These are phyloP conservation scores for Kregervanrija pseudodelftensis DNA, from an alignment of 805 yeast genomes.

Conservation along the genomic window DNA sequence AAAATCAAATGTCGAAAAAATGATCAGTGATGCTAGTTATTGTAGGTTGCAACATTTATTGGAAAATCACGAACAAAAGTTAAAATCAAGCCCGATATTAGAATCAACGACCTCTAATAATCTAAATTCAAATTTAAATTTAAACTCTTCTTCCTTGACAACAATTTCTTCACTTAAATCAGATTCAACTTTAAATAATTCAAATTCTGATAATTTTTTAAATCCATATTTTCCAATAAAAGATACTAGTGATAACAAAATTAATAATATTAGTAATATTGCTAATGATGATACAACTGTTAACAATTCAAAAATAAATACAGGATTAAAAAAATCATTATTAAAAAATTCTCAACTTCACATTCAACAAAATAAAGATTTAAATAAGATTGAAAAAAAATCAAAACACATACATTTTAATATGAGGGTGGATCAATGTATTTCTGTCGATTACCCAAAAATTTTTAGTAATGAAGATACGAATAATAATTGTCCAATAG, in stretches of 20 bases:
- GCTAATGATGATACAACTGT: conserved; percentile 4
- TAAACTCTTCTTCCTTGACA: neutral
- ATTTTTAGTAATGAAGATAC: conserved; percentile 1
- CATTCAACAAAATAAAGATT: conserved; percentile 5
- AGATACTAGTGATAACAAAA: too few relatives aligned
- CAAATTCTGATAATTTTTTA: conserved; percentile 7
- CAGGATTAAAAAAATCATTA: conserved; percentile 7
- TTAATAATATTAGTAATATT: too few relatives aligned
- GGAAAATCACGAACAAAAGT: conserved; percentile 24
- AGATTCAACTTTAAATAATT: neutral
- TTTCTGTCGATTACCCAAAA: conserved; percentile 47
- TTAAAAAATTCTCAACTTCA: conserved; percentile 9
- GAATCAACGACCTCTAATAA: conserved; percentile 17
- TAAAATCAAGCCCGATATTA: conserved; percentile 27
- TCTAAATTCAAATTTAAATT: too few relatives aligned
- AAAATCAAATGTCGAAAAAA: conserved; percentile 74
- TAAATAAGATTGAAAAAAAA: conserved; percentile 20
- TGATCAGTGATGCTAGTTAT: conserved; percentile 53
- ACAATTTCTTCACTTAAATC: conserved; percentile 1
- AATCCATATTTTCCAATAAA: conserved; percentile 10
- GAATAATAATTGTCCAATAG: neutral
- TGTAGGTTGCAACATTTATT: conserved; percentile 24
- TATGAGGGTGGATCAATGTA: conserved; percentile 91
- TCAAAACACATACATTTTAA: conserved; percentile 84
- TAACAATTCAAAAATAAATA: conserved; percentile 1